Percentiles rank a stretch among this genome's conserved stretches.
Conservation (phyloP, 441 rosid genomes). For the Populus hybrid region DNA sequence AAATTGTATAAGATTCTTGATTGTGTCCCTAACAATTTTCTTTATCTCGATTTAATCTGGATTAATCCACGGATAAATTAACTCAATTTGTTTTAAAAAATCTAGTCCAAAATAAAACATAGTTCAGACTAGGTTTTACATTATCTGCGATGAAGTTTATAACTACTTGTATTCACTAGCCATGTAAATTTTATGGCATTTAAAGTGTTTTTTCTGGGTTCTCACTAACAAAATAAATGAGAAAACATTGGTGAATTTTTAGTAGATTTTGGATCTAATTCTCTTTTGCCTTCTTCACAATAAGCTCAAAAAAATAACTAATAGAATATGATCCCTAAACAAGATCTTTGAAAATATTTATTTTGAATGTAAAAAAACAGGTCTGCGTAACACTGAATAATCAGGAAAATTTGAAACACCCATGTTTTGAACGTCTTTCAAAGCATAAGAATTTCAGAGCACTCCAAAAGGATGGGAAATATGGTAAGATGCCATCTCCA, state of each 20-base stretch:
- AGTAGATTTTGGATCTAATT: neutral
- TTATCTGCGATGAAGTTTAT: too few species aligned
- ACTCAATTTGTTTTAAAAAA: neutral
- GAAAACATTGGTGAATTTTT: neutral
- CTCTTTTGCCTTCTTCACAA: too few species aligned
- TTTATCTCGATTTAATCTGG: too few species aligned
- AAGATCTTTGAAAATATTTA: neutral
- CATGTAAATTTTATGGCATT: too few species aligned
- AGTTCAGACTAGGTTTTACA: neutral
- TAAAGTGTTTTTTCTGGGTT: neutral
- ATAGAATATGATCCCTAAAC: neutral
- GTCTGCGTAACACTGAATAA: neutral
- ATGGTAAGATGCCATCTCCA: neutral
- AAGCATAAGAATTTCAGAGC: neutral
- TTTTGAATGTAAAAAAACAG: neutral
- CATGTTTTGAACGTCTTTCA: neutral
- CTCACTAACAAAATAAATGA: too few species aligned
- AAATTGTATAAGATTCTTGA: neutral
- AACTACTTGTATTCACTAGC: too few species aligned
- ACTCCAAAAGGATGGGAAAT: neutral
- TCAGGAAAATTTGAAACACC: neutral
- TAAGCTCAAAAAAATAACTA: too few species aligned
- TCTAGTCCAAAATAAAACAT: too few species aligned
- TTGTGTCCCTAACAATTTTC: neutral
- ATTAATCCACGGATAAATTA: too few species aligned